A percentile compares a stretch with the other conserved stretches of the same genome.
These are phyloP conservation scores for Xanthoceras sorbifolium DNA, from an alignment of 345 rosid genomes.

Conservation along the genomic window DNA sequence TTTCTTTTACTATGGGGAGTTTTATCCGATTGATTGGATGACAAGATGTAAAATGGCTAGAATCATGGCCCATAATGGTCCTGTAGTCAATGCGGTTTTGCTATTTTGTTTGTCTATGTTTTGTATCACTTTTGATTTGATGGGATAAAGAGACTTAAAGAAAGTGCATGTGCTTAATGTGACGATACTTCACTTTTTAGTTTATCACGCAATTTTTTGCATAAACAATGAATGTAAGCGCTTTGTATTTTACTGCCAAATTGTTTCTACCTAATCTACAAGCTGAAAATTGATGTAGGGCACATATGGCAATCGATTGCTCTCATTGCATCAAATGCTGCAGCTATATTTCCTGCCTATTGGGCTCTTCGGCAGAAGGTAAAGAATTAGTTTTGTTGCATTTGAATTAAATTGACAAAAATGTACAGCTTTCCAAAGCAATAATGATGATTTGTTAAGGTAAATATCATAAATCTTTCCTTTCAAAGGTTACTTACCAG, in stretches of 20 bases:
- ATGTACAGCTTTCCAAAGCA: neutral
- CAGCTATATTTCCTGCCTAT: conserved; percentile 85
- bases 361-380: conserved; percentile 91
- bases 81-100: neutral
- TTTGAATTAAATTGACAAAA: neutral
- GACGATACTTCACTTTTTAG: neutral
- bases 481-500: neutral
- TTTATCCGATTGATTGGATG: neutral
- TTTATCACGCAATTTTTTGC: conserved; percentile 12
- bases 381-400: neutral
- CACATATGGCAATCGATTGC: conserved; percentile 77
- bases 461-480: neutral
- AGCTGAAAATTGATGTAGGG: conserved; percentile 51
- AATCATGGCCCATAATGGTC: neutral
- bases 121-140: neutral
- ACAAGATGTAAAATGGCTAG: neutral
- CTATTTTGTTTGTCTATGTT: neutral
- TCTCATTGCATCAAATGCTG: conserved; percentile 86
- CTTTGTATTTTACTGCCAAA: conserved; percentile 10
- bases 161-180: neutral
- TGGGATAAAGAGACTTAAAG: neutral
- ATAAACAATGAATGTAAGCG: conserved; percentile 13
- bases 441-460: neutral
- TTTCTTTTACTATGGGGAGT: neutral
- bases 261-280: conserved; percentile 22